phyloP scores from a whole-genome alignment of 2,329 filamentous ascomycete species.

The Aspergillus caelatus region DNA sequence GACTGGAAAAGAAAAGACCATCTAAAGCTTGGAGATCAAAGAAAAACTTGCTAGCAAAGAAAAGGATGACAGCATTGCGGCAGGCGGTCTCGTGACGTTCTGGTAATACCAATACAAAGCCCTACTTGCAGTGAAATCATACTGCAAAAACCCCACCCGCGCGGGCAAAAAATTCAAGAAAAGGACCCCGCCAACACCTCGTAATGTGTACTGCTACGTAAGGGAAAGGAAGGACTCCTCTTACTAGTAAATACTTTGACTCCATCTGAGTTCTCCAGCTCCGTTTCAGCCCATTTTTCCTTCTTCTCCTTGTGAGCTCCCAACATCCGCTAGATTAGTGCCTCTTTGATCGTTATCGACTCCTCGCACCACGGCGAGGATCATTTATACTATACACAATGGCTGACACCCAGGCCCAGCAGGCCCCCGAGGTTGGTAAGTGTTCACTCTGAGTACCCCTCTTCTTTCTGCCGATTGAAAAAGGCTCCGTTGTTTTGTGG shows the following conservation, averaged over 20 bases:
- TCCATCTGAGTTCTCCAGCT: constrained; percentile 25
- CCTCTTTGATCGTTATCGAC: constrained; percentile 17
- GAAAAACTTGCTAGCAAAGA: neutral
- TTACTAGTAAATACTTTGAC: constrained; percentile 28
- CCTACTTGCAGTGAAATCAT: constrained; percentile 13
- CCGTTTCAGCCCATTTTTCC: constrained; percentile 21
- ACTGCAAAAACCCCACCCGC: neutral
- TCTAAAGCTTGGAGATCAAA: neutral
- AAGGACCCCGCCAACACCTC: constrained; percentile 26
- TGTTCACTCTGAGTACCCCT: constrained; percentile 25
- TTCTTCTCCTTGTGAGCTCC: constrained; percentile 24
- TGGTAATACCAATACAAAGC: constrained; percentile 20
- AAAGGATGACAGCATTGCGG: neutral
- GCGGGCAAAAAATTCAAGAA: neutral
- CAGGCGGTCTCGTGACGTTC: constrained; percentile 6
- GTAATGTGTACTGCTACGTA: constrained; percentile 16
- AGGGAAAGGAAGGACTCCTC: neutral
- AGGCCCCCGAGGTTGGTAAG: constrained; percentile 47
- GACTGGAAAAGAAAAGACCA: neutral
- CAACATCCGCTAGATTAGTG: constrained; percentile 21
- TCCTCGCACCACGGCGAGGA: constrained; percentile 29
- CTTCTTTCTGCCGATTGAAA: constrained; percentile 27
- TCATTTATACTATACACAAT: constrained; percentile 34
- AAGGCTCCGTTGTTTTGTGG: constrained; percentile 40
- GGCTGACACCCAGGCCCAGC: constrained; percentile 32